These are phyloP conservation scores for Podosphaera fusca DNA, from an alignment of 2,329 filamentous ascomycete genomes.

Conservation along the genomic window DNA sequence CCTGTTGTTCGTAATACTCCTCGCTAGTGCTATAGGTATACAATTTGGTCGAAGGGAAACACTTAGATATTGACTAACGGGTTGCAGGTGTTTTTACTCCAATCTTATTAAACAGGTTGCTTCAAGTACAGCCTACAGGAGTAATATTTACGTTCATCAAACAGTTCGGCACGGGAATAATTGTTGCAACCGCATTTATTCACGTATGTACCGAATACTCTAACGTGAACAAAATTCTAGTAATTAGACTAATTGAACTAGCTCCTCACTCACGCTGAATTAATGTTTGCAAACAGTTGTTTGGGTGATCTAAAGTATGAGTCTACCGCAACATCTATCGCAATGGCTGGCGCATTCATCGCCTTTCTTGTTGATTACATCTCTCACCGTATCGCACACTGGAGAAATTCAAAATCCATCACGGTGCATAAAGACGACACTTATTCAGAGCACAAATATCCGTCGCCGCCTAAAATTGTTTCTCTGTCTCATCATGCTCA, in stretches of 20 bases:
- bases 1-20: constrained; percentile 47
- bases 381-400: constrained; percentile 32
- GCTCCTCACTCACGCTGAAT: constrained; percentile 47
- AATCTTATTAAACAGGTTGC: constrained; percentile 23
- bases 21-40: constrained; percentile 39
- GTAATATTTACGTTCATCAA: constrained; percentile 40
- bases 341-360: constrained; percentile 52
- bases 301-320: constrained; percentile 44
- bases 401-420: constrained; percentile 19
- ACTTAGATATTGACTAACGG: constrained; percentile 2
- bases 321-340: constrained; percentile 42
- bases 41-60: neutral
- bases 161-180: constrained; percentile 52
- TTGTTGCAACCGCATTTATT: constrained; percentile 48
- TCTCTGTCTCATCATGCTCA: neutral
- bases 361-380: constrained; percentile 50
- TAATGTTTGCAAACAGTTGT: constrained; percentile 41
- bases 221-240: neutral
- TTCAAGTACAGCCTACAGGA: constrained; percentile 19
- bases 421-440: neutral
- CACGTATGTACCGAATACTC: constrained; percentile 24
- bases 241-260: constrained; percentile 15
- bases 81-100: constrained; percentile 35
- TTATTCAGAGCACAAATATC: constrained; percentile 1
- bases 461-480: neutral